A percentile compares a stretch with the other conserved stretches of the same genome.
These are phyloP conservation scores for Sphagnurus paluster DNA, from an alignment of 1,284 basidiomycete species.

Conservation along the genomic window DNA sequence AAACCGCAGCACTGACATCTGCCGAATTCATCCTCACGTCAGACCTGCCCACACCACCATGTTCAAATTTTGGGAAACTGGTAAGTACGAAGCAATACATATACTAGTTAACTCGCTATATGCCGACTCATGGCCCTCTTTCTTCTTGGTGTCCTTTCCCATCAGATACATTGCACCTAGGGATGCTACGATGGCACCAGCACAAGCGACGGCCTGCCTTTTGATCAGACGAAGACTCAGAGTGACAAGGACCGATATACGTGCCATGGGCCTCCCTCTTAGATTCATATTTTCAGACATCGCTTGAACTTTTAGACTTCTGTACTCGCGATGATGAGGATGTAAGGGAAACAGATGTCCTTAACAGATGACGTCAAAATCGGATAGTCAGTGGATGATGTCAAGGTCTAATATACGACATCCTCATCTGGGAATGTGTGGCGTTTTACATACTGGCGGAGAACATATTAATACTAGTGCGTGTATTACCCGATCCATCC, in stretches of 20 bases:
- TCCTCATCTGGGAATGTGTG: conserved; percentile 2
- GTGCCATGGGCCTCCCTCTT: conserved; percentile 29
- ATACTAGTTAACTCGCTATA: conserved; percentile 26
- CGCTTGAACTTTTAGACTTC: no score
- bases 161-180: conserved; percentile 31
- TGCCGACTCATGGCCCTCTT: conserved; percentile 28
- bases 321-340: no score
- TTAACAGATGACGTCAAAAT: no score
- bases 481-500: conserved; percentile 35
- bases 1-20: conserved; percentile 33
- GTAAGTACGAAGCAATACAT: not conserved
- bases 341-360: no score
- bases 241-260: not conserved
- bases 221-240: not conserved
- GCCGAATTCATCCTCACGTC: conserved; percentile 32
- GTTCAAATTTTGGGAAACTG: not conserved
- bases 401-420: not conserved
- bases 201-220: conserved; percentile 31
- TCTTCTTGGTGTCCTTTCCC: conserved; percentile 28
- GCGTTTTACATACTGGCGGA: conserved; percentile 29
- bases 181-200: conserved; percentile 24
- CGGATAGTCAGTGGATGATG: no score
- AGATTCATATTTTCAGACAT: conserved; percentile 3
- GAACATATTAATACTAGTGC: conserved; percentile 37
- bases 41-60: conserved; percentile 13